phyloP scores from a whole-genome alignment of 1,284 basidiomycete genomes.

The Wolfiporia cocos region DNA sequence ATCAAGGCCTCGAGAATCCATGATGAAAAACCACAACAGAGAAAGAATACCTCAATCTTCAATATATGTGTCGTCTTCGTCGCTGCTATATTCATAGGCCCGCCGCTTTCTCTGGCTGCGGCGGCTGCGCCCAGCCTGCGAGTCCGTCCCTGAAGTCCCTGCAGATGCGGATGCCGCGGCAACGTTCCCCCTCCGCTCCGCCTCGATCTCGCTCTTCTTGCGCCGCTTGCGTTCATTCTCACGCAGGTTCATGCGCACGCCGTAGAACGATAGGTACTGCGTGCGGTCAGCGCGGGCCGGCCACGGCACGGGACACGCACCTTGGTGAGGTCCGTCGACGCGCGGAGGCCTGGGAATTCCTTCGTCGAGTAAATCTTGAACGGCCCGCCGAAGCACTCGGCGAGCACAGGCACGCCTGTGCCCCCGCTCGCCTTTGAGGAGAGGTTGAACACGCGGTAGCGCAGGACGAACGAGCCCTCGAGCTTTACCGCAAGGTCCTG shows the following conservation, averaged over 20 bases:
- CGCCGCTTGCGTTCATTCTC: slow-evolving; percentile 14
- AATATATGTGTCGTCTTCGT: no score
- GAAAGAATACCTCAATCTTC: no score
- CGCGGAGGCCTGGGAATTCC: slow-evolving; percentile 68
- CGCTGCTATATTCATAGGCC: no score
- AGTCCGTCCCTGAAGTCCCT: no score
- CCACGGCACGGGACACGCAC: slow-evolving; percentile 27
- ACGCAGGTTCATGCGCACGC: slow-evolving; percentile 10
- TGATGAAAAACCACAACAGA: no score
- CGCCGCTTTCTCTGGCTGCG: no score
- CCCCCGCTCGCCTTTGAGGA: slow-evolving; percentile 15
- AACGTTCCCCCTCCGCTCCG: neutral
- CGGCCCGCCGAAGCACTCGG: slow-evolving; percentile 61
- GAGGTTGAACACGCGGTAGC: slow-evolving; percentile 21
- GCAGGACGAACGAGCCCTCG: slow-evolving; percentile 21
- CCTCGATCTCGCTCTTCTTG: slow-evolving; percentile 3
- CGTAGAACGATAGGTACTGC: slow-evolving; percentile 9
- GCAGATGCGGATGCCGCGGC: no score
- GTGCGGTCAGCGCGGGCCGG: neutral
- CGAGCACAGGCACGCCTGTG: slow-evolving; percentile 46
- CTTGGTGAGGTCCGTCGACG: slow-evolving; percentile 74
- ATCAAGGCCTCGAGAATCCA: no score
- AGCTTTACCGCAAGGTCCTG: slow-evolving; percentile 22
- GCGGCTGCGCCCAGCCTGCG: no score
- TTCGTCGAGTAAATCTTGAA: slow-evolving; percentile 77